phyloP scores from a whole-genome alignment of 2,329 filamentous ascomycete genomes.

The Cylindrodendrum hubeiense region DNA sequence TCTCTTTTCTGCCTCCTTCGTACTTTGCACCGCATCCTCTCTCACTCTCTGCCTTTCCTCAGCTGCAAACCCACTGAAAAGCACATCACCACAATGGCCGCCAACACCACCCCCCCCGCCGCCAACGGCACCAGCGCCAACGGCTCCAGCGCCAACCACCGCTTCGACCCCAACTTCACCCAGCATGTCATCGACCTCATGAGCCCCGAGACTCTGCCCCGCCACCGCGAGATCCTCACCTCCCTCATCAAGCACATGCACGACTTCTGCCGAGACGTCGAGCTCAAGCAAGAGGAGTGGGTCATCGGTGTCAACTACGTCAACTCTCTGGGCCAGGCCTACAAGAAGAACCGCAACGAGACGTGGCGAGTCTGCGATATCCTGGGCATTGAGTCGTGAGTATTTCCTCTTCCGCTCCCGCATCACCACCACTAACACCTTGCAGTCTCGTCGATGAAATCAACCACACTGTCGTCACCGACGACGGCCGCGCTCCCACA shows the following conservation, averaged over 20 bases:
- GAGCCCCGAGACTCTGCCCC: slow-evolving; percentile 75
- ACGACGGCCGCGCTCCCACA: slow-evolving; percentile 73
- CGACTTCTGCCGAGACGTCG: slow-evolving; percentile 82
- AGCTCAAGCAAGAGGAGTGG: slow-evolving; percentile 84
- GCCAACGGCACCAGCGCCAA: slow-evolving; percentile 13
- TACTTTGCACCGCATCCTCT: no score
- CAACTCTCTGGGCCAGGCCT: slow-evolving; percentile 80
- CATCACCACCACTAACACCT: neutral
- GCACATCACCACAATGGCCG: slow-evolving; percentile 29
- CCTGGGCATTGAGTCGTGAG: slow-evolving; percentile 78
- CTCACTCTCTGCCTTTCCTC: slow-evolving; percentile 4
- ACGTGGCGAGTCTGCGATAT: slow-evolving; percentile 80
- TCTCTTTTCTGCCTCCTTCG: no score
- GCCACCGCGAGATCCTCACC: slow-evolving; percentile 73
- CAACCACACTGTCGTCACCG: slow-evolving; percentile 72
- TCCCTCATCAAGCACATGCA: slow-evolving; percentile 79
- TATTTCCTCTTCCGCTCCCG: slow-evolving; percentile 24
- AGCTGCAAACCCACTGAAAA: no score
- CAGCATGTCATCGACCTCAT: slow-evolving; percentile 79
- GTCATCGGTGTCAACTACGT: slow-evolving; percentile 80
- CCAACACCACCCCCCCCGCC: slow-evolving; percentile 27
- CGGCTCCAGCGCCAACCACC: slow-evolving; percentile 26
- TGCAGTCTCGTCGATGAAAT: slow-evolving; percentile 70
- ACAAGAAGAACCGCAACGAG: slow-evolving; percentile 78
- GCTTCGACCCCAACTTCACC: slow-evolving; percentile 84